Base-by-base conservation (phyloP, 2,329 filamentous ascomycete genomes). In the Fusarium metavorans region DNA sequence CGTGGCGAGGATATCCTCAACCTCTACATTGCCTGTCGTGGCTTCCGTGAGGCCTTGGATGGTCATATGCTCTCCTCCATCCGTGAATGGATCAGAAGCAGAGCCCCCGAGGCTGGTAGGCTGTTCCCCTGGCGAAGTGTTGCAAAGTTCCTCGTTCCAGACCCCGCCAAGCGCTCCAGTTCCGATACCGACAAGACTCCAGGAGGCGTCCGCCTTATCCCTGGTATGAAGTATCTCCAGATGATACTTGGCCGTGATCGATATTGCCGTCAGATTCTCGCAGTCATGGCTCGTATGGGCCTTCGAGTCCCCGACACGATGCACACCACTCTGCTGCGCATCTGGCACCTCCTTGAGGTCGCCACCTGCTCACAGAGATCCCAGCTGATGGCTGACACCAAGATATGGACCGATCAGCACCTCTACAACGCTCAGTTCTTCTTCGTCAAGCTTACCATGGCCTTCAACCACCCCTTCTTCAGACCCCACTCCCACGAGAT, bases 311-410 rank as follows among this genome's bases (percentile, higher is more conserved):
- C 92, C 0, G 58, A 71, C 1, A 80, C 81, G 30, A 88, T 88
- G 72, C 79, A 84, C 59, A 60, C 77, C 13, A 85, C 87, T 1
- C 82, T 93, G 54, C 86, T 90, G 77, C 93, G 93, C 78, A 84
- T 94, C 20, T 97, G 94, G 94, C 87, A 93, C 61, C 78, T 94
- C 37, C 90, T 95, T 85, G 93, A 95, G 77, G 83, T 92, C 5
- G 84, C 89, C 0, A 90, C 89, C 16, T 92, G 48, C 87, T 59
- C 76, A 88, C 16, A 90, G 94, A 1, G 81, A 50, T 18, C 45
- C 86, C 7, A 84, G 84, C 2, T 92, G 7, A 80, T 94, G 6
- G 84, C 84, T 34, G 90, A 90, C 79, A 62, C 64, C 11, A 74
- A 77, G 0, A 84, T 92, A 57, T 93, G 93, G 87, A 84, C 87